Evolutionary conservation across 352 stramenopile species (phyloP), one percentile per base, ranked within the genome.

Genomic region (Globisporangium polare): DNA sequence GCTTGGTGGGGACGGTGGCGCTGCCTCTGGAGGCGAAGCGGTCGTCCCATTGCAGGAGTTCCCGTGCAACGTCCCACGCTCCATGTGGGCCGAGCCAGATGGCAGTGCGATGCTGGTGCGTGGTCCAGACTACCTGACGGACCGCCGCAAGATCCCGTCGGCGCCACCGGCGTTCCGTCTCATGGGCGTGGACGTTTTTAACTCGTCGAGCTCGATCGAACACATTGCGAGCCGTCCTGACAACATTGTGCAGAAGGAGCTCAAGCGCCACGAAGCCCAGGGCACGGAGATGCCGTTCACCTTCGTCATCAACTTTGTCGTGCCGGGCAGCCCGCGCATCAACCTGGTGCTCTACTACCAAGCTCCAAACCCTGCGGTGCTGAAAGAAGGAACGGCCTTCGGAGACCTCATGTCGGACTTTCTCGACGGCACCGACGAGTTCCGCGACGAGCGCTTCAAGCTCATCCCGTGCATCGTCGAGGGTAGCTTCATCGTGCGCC

Each of bases 391-490:
- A 0, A 85, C 73, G 5, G 77, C 79, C 20, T 87, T 86, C 27
- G 74, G 78, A 8, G 83, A 92, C 66, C 70, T 92, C 12, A 86
- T 92, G 78, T 65, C 65, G 0, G 80, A 90, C 37, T 92, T 92
- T 57, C 60, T 92, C 35, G 79, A 92, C 46, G 79, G 79, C 12
- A 78, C 78, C 18, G 80, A 92, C 50, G 80, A 90, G 43, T 92
- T 89, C 66, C 78, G 80, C 15, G 87, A 92, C 55, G 80, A 92
- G 64, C 78, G 79, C 35, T 92, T 92, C 59, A 92, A 92, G 72
- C 64, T 92, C 13, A 92, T 92, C 53, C 83, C 83, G 39, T 88
- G 75, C 58, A 92, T 92, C 49, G 80, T 90, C 6, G 83, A 92
- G 66, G 83, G 83, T 2, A 86, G 73, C 39, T 92, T 92, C 52